Evolutionary conservation across 495 filamentous ascomycete genomes (phyloP).

Genomic region (Neurospora hispaniola): DNA sequence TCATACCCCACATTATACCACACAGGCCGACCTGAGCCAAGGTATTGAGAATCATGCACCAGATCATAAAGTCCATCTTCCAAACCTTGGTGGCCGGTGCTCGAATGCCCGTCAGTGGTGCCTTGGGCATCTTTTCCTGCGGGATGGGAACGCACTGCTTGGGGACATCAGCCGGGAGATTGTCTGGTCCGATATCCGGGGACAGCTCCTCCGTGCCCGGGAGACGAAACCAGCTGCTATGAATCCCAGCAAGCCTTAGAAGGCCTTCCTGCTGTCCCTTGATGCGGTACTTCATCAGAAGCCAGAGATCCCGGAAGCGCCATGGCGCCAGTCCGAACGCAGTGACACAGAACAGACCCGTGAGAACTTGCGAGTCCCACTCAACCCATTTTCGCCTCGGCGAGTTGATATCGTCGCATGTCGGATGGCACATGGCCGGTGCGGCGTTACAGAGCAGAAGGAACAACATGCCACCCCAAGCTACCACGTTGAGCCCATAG

Average conservation of each 20-base stretch:
- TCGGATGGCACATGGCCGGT: constrained; percentile 68
- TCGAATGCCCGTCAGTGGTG: constrained; percentile 51
- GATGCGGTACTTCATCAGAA: constrained; percentile 52
- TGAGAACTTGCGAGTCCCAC: constrained; percentile 75
- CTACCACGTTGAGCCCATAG: constrained; percentile 71
- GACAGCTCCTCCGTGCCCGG: constrained; percentile 42
- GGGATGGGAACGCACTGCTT: constrained; percentile 44
- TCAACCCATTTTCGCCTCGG: constrained; percentile 74
- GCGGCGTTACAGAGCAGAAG: constrained; percentile 65
- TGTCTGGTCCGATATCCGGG: constrained; percentile 30
- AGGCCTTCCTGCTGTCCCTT: constrained; percentile 41
- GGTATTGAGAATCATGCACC: constrained; percentile 64
- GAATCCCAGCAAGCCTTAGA: constrained; percentile 51
- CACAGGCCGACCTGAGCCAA: constrained; percentile 61
- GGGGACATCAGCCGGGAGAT: constrained; percentile 26
- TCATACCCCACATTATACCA: constrained; percentile 71
- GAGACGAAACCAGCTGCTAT: constrained; percentile 61
- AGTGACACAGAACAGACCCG: constrained; percentile 76
- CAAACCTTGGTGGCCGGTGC: constrained; percentile 56
- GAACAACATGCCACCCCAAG: constrained; percentile 89
- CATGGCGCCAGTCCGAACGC: constrained; percentile 78
- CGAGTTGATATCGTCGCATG: constrained; percentile 62
- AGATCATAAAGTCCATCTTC: constrained; percentile 75
- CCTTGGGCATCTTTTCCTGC: constrained; percentile 38
- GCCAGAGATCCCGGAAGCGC: constrained; percentile 72